Evolutionary conservation across 345 rosid species (phyloP), one percentile per base, ranked within the genome.

Genomic region (Kernera saxatilis): DNA sequence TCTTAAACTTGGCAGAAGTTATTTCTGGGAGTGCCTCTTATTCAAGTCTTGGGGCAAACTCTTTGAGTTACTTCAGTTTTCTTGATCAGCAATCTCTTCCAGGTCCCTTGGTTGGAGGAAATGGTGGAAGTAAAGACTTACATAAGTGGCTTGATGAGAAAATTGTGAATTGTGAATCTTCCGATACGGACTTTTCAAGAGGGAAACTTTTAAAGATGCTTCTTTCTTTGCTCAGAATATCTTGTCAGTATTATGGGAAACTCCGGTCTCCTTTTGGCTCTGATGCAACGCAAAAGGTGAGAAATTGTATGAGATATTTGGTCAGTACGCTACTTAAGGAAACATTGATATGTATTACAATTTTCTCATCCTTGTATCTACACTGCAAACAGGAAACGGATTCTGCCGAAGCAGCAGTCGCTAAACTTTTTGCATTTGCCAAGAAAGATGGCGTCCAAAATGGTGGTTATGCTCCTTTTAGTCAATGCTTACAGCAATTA

Each of bases 91-190:
- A 88, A 71, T 77, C 86, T 48, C 87, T 90, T 82, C 90, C 97
- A 29, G 97, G 97, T 72, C 99, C 99, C 23, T 80, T 95, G 86
- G 91, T 85, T 75, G 98, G 98, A 55, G 99, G 99, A 57, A 87
- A 56, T 86, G 92, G 73, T 67, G 93, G 98, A 71, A 87, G 73
- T 74, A 92, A 90, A 79, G 99, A 95, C 60, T 82, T 95, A 80
- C 76, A 88, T 75, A 95, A 86, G 84, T 95, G 99, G 99, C 81
- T 92, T 58, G 99, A 92, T 80, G 96, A 92, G 76, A 84, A 91
- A 77, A 82, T 88, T 77, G 75, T 78, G 10, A 64, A 71, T 32
- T 87, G 86, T 80, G 96, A 90, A 69, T 78, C 92, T 50, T 59
- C 82, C 52, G 73, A 74, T 53, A 77, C 83, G 79, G 85, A 91